Evolutionary conservation across 257 asterid species (phyloP).

Genomic region (Nicotiana noctiflora): DNA sequence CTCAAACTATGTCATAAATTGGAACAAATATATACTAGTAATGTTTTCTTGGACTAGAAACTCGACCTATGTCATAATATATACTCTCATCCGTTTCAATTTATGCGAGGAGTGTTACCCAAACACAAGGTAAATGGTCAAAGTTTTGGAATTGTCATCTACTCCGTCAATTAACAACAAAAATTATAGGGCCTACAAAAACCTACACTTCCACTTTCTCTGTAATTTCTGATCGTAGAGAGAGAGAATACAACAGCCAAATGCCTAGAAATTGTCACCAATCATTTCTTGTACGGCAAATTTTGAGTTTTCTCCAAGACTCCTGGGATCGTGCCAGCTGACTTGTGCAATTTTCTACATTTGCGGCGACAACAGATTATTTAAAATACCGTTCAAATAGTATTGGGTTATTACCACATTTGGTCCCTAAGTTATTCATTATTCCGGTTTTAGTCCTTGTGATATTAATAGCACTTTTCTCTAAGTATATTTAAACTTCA

Average conservation of each 20-base stretch:
- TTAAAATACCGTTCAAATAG: too few relatives aligned
- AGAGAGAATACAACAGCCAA: background rate
- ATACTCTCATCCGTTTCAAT: too few relatives aligned
- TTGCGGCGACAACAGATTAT: background rate
- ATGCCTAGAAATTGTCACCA: background rate
- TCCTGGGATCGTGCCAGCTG: background rate
- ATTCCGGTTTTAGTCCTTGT: too few relatives aligned
- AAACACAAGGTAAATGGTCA: background rate
- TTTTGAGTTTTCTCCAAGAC: background rate
- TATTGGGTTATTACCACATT: too few relatives aligned
- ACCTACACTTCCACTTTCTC: background rate
- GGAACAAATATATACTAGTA: too few relatives aligned
- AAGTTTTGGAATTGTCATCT: background rate
- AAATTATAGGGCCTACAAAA: background rate
- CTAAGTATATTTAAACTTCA: too few relatives aligned
- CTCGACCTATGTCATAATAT: background rate
- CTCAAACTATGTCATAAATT: too few relatives aligned
- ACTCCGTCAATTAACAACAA: background rate
- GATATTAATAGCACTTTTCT: too few relatives aligned
- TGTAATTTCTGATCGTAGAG: background rate
- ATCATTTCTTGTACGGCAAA: conserved; percentile 7
- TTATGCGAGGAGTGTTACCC: background rate
- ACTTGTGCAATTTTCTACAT: background rate
- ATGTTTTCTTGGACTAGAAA: too few relatives aligned
- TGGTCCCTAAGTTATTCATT: too few relatives aligned